These are phyloP conservation scores for Neurospora discreta DNA, from an alignment of 495 filamentous ascomycete species.

Conservation along the genomic window DNA sequence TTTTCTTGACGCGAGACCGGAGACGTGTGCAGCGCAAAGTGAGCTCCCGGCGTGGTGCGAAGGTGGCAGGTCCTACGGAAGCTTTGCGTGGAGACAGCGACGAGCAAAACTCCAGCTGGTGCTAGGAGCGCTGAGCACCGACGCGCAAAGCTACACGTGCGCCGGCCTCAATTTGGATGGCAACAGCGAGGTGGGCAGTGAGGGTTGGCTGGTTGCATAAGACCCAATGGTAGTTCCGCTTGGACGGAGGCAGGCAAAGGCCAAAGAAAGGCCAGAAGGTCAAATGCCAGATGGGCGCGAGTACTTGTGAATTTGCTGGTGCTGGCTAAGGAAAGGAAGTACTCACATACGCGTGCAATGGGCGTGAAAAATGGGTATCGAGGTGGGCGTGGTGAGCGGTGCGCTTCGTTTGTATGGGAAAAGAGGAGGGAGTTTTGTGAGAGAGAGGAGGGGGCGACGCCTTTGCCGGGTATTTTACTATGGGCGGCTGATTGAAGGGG, in stretches of 20 bases:
- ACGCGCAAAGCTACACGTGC: not conserved
- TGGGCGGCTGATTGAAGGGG: slow-evolving; percentile 43
- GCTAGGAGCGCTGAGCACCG: not conserved
- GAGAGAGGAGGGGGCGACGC: slow-evolving; percentile 39
- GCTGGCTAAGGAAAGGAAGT: slow-evolving; percentile 11
- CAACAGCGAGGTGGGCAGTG: not conserved
- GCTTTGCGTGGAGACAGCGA: slow-evolving; percentile 5
- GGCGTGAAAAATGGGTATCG: slow-evolving; percentile 15
- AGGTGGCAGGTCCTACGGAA: not conserved
- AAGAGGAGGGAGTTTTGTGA: slow-evolving; percentile 43
- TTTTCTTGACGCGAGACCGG: slow-evolving; percentile 3
- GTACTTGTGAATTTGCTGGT: slow-evolving; percentile 16
- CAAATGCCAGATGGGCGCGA: not conserved
- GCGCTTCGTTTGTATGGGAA: slow-evolving; percentile 38
- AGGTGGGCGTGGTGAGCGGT: slow-evolving; percentile 17
- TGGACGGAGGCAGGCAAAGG: slow-evolving; percentile 3
- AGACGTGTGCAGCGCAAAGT: slow-evolving; percentile 7
- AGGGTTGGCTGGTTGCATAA: not conserved
- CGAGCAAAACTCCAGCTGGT: not conserved
- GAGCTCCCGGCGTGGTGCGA: not conserved
- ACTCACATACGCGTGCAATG: slow-evolving; percentile 13
- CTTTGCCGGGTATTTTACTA: slow-evolving; percentile 49
- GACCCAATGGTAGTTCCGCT: slow-evolving; percentile 2
- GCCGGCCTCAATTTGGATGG: not conserved
- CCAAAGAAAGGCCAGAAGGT: not conserved